These are phyloP conservation scores for Pseudovirgaria hyperparasitica DNA, from an alignment of 2,329 filamentous ascomycete genomes.

Conservation along the genomic window DNA sequence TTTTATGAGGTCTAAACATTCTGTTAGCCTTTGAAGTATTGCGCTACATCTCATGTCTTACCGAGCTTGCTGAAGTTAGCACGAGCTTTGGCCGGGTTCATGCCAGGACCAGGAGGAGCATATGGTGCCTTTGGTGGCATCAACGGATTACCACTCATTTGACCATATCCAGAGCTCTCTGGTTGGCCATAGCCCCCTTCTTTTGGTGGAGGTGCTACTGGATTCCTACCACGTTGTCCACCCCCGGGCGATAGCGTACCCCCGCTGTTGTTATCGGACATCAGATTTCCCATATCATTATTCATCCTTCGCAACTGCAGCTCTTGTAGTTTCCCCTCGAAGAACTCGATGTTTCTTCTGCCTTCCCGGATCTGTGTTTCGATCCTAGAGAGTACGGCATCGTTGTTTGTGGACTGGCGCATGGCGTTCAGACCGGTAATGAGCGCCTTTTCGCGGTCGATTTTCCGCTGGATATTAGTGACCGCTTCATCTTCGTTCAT, in stretches of 20 bases:
- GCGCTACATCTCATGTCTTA: constrained; percentile 31
- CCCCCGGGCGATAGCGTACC: constrained; percentile 44
- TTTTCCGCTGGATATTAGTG: constrained; percentile 86
- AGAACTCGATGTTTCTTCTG: constrained; percentile 84
- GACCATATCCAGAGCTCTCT: constrained; percentile 42
- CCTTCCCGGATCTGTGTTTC: constrained; percentile 92
- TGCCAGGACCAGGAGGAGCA: constrained; percentile 56
- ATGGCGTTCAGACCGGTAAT: constrained; percentile 91
- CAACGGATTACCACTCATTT: constrained; percentile 53
- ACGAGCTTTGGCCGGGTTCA: constrained; percentile 54
- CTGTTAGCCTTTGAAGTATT: constrained; percentile 9
- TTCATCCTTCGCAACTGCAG: constrained; percentile 70
- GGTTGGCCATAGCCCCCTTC: constrained; percentile 56
- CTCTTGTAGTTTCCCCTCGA: constrained; percentile 83
- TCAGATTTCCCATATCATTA: constrained; percentile 54
- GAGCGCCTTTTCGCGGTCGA: constrained; percentile 90
- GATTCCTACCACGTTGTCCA: constrained; percentile 21
- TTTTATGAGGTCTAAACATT: constrained; percentile 75
- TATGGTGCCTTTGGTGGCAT: constrained; percentile 76
- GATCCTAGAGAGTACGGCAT: constrained; percentile 75
- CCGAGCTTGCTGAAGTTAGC: constrained; percentile 92
- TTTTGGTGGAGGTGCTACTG: constrained; percentile 55
- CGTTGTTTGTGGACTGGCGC: constrained; percentile 92
- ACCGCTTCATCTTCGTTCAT: constrained; percentile 52
- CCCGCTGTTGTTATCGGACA: too few relatives aligned